Percentiles rank a stretch among this genome's conserved stretches.
These are phyloP conservation scores for Ceratobasidium theobromae DNA, from an alignment of 1,284 basidiomycete species.

Conservation along the genomic window DNA sequence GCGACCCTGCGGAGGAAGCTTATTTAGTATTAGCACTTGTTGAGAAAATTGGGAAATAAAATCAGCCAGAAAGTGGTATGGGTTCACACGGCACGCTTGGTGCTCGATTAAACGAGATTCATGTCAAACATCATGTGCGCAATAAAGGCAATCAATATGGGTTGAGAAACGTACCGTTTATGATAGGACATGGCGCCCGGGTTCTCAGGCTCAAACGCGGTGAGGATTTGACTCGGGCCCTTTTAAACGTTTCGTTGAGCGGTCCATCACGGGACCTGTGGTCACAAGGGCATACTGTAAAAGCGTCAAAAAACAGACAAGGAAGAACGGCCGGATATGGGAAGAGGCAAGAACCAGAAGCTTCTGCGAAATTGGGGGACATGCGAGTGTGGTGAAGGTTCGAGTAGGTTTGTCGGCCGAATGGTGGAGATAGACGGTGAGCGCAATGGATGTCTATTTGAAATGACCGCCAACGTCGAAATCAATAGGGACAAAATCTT, in stretches of 20 bases:
- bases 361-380: neutral
- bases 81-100: conserved; percentile 15
- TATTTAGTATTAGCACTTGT: neutral
- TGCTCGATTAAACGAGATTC: conserved; percentile 33
- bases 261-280: too few relatives aligned
- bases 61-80: conserved; percentile 31
- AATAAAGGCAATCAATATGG: neutral
- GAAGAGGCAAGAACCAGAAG: neutral
- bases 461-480: too few relatives aligned
- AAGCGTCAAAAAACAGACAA: too few relatives aligned
- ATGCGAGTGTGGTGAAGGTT: neutral
- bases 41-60: neutral
- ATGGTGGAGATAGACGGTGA: neutral
- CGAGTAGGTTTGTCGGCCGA: neutral
- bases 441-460: too few relatives aligned
- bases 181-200: too few relatives aligned
- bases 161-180: too few relatives aligned
- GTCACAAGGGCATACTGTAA: neutral
- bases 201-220: too few relatives aligned
- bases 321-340: neutral
- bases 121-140: conserved; percentile 7
- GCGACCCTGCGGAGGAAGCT: neutral
- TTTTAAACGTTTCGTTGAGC: too few relatives aligned
- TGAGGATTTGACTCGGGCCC: too few relatives aligned
- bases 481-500: too few relatives aligned